A percentile compares a stretch with the other conserved stretches of the same genome.
Evolutionary conservation across 345 rosid species (phyloP).

Genomic region (Brassica rapa): DNA sequence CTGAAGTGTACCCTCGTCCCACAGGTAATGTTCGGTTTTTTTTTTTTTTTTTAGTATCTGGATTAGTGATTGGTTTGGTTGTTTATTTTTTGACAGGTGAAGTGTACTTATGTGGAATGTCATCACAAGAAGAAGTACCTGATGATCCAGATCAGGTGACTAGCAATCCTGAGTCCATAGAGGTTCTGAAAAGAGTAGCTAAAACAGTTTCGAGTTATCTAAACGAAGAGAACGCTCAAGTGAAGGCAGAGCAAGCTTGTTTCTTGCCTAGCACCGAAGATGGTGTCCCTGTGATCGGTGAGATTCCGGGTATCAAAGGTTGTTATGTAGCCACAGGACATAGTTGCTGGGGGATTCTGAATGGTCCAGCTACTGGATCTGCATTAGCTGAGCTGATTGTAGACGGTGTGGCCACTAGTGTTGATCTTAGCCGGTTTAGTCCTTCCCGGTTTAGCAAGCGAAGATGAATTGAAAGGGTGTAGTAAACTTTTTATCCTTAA

Average conservation of each 20-base stretch:
- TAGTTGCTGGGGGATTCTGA: constrained; percentile 89
- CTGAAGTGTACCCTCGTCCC: constrained; percentile 84
- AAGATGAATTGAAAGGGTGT: neutral
- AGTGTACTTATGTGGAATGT: constrained; percentile 91
- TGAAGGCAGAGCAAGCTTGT: constrained; percentile 90
- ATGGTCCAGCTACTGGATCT: constrained; percentile 89
- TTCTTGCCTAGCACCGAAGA: constrained; percentile 85
- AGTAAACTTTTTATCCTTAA: neutral
- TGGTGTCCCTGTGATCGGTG: constrained; percentile 70
- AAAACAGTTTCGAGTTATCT: constrained; percentile 70
- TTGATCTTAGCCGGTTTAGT: constrained; percentile 70
- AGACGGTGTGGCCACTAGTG: constrained; percentile 58
- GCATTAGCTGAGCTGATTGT: constrained; percentile 81
- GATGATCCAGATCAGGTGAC: constrained; percentile 70
- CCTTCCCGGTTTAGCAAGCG: constrained; percentile 62
- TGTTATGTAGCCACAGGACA: constrained; percentile 88
- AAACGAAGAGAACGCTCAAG: constrained; percentile 52
- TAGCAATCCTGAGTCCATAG: constrained; percentile 64
- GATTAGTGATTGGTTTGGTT: neutral
- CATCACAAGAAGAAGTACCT: constrained; percentile 68
- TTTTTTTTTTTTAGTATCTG: neutral
- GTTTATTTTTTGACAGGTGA: constrained; percentile 53
- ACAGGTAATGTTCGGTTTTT: constrained; percentile 45
- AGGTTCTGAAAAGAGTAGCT: constrained; percentile 75
- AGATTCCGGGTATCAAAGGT: constrained; percentile 64